Evolutionary conservation across 306 rosid species (phyloP).

Genomic region (Casuarina cunninghamiana): DNA sequence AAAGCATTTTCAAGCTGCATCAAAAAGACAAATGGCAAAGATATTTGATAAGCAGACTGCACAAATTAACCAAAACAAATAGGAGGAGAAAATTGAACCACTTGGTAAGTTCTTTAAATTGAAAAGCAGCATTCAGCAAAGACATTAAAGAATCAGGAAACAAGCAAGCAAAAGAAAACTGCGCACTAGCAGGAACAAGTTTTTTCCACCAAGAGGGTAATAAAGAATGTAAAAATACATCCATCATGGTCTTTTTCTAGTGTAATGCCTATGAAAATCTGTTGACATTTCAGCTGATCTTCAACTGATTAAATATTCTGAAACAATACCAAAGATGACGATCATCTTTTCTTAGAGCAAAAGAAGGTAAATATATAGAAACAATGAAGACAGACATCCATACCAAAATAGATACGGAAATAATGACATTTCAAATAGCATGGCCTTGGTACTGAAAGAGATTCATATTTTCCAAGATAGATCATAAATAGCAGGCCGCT

Average conservation of each 20-base stretch:
- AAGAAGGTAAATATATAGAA: neutral
- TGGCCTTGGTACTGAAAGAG: neutral
- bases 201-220: neutral
- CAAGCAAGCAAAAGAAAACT: neutral
- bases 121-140: neutral
- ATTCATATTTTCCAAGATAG: neutral
- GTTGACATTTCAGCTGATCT: too few species aligned
- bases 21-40: constrained; percentile 13
- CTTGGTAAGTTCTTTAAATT: neutral
- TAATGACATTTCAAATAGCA: neutral
- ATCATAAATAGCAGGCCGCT: neutral
- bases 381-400: neutral
- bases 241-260: neutral
- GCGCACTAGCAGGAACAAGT: neutral
- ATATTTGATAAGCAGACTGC: constrained; percentile 22
- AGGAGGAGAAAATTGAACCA: neutral
- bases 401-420: neutral
- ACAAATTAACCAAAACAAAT: constrained; percentile 10
- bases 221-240: neutral
- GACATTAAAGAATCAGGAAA: constrained; percentile 20
- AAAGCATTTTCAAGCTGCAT: constrained; percentile 80
- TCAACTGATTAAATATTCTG: neutral
- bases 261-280: neutral
- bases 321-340: neutral
- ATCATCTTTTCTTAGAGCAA: neutral